Evolutionary conservation across 2,329 filamentous ascomycete genomes (phyloP), one percentile per base, ranked within the genome.

Genomic region (Aureobasidium melanogenum): DNA sequence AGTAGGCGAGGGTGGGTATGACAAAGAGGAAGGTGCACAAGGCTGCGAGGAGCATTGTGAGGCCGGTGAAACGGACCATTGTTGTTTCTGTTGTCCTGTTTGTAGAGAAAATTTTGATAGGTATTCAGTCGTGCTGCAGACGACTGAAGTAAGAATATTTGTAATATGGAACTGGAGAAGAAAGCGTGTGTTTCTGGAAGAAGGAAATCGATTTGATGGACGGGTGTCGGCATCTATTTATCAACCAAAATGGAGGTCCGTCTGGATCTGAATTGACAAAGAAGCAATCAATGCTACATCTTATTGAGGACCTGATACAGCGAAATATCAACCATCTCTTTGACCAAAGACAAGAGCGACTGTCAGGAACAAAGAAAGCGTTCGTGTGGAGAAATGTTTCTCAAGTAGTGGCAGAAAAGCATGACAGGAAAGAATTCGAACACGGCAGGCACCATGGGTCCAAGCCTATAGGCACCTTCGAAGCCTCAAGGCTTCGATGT

Each of bases 191-290:
- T 36, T 57, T 26, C 38, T 46, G 39, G 5, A 9, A 38, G 41
- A 57, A 46, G 41, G 15, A 19, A 24, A 38, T 26, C 19, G 28
- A 24, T 24, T 26, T 19, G 38, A n/a, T 19, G 22, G 7, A 26
- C 54, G 54, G 30, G 54, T 26, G 14, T 57, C 54, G 54, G 54
- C 54, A 57, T 19, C 19, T 47, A 47, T 57, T 47, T 57, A 56
- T 56, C 10, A 26, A 14, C 19, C 17, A 22, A n/a, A 32, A 28
- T 22, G 7, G 41, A n/a, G 28, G 1, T 28, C 14, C 14, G 12
- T 1, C n/a, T 22, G 14, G 2, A 32, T 22, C 10, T 5, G n/a
- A 28, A 12, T 19, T 2, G 24, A 26, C 32, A 57, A 57, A 32
- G 41, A 47, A 46, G 1, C 1, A n/a, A 26, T 36, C 6, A n/a